Evolutionary conservation across 2,329 filamentous ascomycete genomes (phyloP).

Genomic region (Graphilbum ipis-grandicollis): DNA sequence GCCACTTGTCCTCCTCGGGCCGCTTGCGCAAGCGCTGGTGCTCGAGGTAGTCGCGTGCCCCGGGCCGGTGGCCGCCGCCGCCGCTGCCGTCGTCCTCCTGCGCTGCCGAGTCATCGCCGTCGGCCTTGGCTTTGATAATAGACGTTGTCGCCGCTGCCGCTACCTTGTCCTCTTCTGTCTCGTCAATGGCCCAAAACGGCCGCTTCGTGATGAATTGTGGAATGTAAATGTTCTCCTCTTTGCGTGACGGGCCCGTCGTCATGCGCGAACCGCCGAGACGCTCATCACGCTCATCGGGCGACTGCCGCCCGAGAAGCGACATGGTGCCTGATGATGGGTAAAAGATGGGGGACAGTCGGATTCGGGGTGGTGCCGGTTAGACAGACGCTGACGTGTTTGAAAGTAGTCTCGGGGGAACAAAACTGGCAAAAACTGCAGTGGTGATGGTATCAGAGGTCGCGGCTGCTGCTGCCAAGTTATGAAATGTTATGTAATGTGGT

Average conservation of each 20-base stretch:
- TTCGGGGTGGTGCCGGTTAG: background rate
- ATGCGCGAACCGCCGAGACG: constrained; percentile 9
- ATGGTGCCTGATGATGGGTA: background rate
- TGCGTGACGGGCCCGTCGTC: constrained; percentile 18
- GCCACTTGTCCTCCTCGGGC: constrained; percentile 71
- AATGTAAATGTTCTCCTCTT: constrained; percentile 97
- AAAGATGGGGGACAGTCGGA: background rate
- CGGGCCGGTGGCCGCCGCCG: constrained; percentile 11
- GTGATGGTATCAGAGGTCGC: too few relatives aligned
- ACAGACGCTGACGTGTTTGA: too few relatives aligned
- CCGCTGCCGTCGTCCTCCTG: constrained; percentile 9
- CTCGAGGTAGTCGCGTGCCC: constrained; percentile 59
- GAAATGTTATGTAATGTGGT: too few relatives aligned
- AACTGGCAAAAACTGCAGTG: too few relatives aligned
- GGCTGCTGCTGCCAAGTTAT: too few relatives aligned
- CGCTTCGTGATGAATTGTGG: constrained; percentile 96
- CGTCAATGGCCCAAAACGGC: constrained; percentile 80
- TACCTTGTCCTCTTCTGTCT: constrained; percentile 16
- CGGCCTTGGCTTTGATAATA: too few relatives aligned
- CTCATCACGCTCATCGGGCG: constrained; percentile 10
- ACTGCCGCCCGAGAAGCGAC: constrained; percentile 10
- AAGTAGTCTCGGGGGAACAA: too few relatives aligned
- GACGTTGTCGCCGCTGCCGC: too few relatives aligned
- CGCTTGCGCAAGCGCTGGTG: constrained; percentile 64
- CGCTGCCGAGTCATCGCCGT: constrained; percentile 17